Evolutionary conservation across 1,139 yeast genomes (phyloP).

Genomic region (Lodderomyces margitis): DNA sequence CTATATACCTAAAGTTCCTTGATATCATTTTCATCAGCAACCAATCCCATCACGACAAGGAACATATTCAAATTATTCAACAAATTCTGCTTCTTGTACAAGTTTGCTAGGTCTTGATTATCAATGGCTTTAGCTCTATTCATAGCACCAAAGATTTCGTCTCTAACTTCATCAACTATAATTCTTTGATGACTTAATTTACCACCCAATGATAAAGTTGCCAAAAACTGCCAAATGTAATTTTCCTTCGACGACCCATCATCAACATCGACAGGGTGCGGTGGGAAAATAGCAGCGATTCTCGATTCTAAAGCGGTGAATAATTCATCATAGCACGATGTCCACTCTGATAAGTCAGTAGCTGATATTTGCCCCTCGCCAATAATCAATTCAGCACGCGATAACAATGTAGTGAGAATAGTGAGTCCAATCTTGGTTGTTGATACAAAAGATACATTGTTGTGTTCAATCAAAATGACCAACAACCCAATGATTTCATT

Average conservation of each 20-base stretch:
- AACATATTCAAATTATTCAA: slow-evolving; percentile 85
- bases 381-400: slow-evolving; percentile 88
- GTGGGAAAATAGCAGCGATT: slow-evolving; percentile 80
- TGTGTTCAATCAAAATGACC: slow-evolving; percentile 69
- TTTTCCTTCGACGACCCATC: slow-evolving; percentile 63
- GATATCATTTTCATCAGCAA: slow-evolving; percentile 71
- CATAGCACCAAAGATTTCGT: slow-evolving; percentile 89
- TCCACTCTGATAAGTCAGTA: slow-evolving; percentile 70
- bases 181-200: slow-evolving; percentile 90
- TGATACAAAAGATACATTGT: slow-evolving; percentile 68
- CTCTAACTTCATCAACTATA: slow-evolving; percentile 92
- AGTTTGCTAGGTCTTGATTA: slow-evolving; percentile 51
- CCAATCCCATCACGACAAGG: slow-evolving; percentile 94
- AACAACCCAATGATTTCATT: slow-evolving; percentile 81
- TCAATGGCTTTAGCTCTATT: slow-evolving; percentile 71
- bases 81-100: slow-evolving; percentile 60
- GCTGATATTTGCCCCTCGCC: slow-evolving; percentile 71
- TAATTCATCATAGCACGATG: slow-evolving; percentile 75
- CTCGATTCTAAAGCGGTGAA: slow-evolving; percentile 80
- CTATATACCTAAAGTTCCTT: slow-evolving; percentile 39
- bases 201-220: slow-evolving; percentile 91
- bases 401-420: slow-evolving; percentile 79
- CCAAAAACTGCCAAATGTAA: slow-evolving; percentile 96
- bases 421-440: slow-evolving; percentile 88
- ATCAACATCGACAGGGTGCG: slow-evolving; percentile 49